phyloP scores from a whole-genome alignment of 2,329 filamentous ascomycete genomes.

The Paraconiothyrium brasiliense region DNA sequence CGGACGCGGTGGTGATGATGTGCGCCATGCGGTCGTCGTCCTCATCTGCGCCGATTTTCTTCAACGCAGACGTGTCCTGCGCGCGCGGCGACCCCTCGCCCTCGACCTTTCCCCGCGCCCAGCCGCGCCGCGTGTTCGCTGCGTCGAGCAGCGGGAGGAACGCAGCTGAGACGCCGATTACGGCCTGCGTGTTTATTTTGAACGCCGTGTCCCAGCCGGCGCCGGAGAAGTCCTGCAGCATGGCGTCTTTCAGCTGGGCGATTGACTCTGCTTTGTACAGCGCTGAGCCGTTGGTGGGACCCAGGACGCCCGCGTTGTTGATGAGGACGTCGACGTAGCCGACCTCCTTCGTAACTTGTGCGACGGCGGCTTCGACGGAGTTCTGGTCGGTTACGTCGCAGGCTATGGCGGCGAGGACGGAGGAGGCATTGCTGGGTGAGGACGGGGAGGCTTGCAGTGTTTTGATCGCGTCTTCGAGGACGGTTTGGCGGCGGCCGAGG shows the following conservation, averaged over 20 bases:
- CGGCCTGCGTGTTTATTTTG: constrained; percentile 56
- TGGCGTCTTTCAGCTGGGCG: constrained; percentile 52
- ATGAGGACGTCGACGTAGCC: constrained; percentile 63
- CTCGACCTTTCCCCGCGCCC: constrained; percentile 43
- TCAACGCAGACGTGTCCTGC: constrained; percentile 33
- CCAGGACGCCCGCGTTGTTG: constrained; percentile 61
- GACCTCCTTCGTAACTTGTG: constrained; percentile 53
- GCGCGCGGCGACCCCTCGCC: constrained; percentile 36
- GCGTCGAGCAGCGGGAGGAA: constrained; percentile 58
- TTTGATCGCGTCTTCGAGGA: constrained; percentile 52
- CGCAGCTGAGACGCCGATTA: constrained; percentile 55
- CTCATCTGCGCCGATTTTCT: constrained; percentile 30
- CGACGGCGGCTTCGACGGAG: constrained; percentile 53
- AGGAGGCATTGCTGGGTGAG: constrained; percentile 27
- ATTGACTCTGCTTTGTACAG: constrained; percentile 57
- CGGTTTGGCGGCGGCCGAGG: constrained; percentile 54
- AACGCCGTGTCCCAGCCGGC: constrained; percentile 48
- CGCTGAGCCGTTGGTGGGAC: constrained; percentile 54
- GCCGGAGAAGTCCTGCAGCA: constrained; percentile 40
- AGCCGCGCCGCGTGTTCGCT: constrained; percentile 56
- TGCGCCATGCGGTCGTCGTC: constrained; percentile 55
- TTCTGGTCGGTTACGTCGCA: constrained; percentile 55
- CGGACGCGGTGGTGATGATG: constrained; percentile 56
- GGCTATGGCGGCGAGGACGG: constrained; percentile 51
- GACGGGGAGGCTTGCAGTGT: constrained; percentile 44